Evolutionary conservation across 768 basidiomycete genomes (phyloP).

Genomic region (Panaeolus papilionaceus): DNA sequence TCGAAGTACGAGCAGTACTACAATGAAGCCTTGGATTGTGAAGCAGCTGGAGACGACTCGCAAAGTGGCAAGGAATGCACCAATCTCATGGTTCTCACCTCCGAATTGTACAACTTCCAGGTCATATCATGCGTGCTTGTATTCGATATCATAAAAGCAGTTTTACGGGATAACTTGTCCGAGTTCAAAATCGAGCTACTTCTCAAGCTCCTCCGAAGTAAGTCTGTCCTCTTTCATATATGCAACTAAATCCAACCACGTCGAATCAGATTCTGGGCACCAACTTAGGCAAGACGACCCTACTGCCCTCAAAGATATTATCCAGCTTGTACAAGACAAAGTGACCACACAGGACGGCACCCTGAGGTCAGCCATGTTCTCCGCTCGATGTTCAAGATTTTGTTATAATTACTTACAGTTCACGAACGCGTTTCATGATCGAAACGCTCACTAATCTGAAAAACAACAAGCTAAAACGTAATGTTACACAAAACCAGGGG

Average conservation of each 20-base stretch:
- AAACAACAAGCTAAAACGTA: slow-evolving; percentile 83
- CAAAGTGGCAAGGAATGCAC: slow-evolving; percentile 83
- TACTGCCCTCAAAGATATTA: slow-evolving; percentile 88
- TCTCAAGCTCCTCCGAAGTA: slow-evolving; percentile 84
- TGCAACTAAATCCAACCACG: slow-evolving; percentile 16
- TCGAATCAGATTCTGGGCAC: slow-evolving; percentile 78
- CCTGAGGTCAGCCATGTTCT: slow-evolving; percentile 51
- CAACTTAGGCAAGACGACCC: slow-evolving; percentile 95
- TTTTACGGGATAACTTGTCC: slow-evolving; percentile 67
- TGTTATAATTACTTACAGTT: slow-evolving; percentile 49
- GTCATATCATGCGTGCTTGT: slow-evolving; percentile 89
- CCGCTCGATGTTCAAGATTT: not conserved
- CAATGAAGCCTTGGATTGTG: slow-evolving; percentile 28
- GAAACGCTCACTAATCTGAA: slow-evolving; percentile 93
- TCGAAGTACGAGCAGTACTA: slow-evolving; percentile 70
- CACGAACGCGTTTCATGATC: slow-evolving; percentile 93
- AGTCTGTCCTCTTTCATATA: slow-evolving; percentile 29
- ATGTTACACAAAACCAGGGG: slow-evolving; percentile 68
- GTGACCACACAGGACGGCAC: slow-evolving; percentile 55
- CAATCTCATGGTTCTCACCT: slow-evolving; percentile 86
- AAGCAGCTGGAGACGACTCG: slow-evolving; percentile 35
- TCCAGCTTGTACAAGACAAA: slow-evolving; percentile 80
- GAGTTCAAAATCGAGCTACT: slow-evolving; percentile 89
- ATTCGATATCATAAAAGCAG: slow-evolving; percentile 85
- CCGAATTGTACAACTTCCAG: slow-evolving; percentile 96